Base-by-base conservation (phyloP, 2,329 filamentous ascomycete species). In the Hawksworthiomyces lignivorus region DNA sequence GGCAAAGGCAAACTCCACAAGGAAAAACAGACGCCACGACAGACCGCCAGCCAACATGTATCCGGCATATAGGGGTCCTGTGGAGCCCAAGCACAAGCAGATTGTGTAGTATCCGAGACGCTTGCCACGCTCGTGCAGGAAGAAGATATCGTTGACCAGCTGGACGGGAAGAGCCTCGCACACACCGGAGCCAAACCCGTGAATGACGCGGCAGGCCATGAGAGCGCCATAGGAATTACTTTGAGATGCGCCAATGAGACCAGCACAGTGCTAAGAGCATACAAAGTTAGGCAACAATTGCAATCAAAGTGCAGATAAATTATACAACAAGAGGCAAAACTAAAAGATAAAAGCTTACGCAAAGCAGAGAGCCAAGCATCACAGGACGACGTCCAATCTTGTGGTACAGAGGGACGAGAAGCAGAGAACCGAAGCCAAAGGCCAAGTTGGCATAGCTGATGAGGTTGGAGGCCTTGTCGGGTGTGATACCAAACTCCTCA, bases 1-100 rank as follows among this genome's bases (percentile, higher is more conserved):
- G 18, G 45, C 55, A 35, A 80, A 78, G 3, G 73, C 75, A 36
- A 75, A 65, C 47, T 72, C 68, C 41, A 79, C 74, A 53, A 77
- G 78, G 62, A 79, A 80, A 60, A 73, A 80, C 0, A 79, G 65
- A 14, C 70, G 63, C 74, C 75, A 80, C 7, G 73, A 75, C 51
- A 74, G 70, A 9, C 72, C 70, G 1, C 65, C 73, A 1, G 68
- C 65, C 7, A 80, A 67, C 74, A 80, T 79, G 54, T 78, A 79
- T 11, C 75, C 73, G 1, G 75, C 73, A 36, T 73, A 77, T 1
- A 80, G 59, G 1, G 75, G 73, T 1, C 73, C 73, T 0, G 71
- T 72, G 0, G 72, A 61, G 5, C 73, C 74, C 10, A 76, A 63
- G 50, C 73, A 77, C 31, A 79, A 65, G 37, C 67, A 70, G 19